Percentiles rank a stretch among this genome's conserved stretches.
These are phyloP conservation scores for Cercospora berteroae DNA, from an alignment of 2,329 filamentous ascomycete species.

Conservation along the genomic window DNA sequence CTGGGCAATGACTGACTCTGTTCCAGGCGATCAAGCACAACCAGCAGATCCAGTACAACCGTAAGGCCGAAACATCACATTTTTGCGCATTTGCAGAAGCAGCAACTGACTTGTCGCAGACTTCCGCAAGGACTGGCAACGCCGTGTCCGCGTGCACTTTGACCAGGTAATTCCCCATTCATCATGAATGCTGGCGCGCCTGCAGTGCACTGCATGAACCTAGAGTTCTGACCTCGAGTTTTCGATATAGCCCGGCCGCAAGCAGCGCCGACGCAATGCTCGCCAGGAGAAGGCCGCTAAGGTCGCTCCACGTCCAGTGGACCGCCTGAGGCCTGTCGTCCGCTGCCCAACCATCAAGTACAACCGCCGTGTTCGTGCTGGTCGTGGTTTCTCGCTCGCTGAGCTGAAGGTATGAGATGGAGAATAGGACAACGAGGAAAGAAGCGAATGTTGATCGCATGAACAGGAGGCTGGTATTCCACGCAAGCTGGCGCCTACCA, in stretches of 20 bases:
- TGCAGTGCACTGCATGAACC: conserved; percentile 40
- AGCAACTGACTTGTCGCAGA: conserved; percentile 54
- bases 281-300: conserved; percentile 93
- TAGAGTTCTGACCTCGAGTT: conserved; percentile 33
- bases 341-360: conserved; percentile 96
- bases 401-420: conserved; percentile 82
- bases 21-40: conserved; percentile 91
- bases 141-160: conserved; percentile 98
- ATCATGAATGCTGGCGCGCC: conserved; percentile 55
- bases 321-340: conserved; percentile 93
- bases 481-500: conserved; percentile 88
- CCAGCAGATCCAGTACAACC: conserved; percentile 96
- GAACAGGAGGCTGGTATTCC: conserved; percentile 87
- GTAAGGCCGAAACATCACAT: conserved; percentile 27
- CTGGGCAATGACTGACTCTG: not conserved
- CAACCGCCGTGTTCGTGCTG: conserved; percentile 95
- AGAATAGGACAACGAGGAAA: not conserved
- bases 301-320: conserved; percentile 92
- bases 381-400: conserved; percentile 94
- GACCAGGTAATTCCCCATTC: conserved; percentile 82
- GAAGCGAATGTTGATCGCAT: conserved; percentile 22
- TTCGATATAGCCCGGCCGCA: conserved; percentile 78
- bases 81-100: not conserved
- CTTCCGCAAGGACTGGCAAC: conserved; percentile 99
- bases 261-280: conserved; percentile 85